Evolutionary conservation across 176 grass and related monocot genomes (phyloP), one percentile per base, ranked within the genome.

Genomic region (Hyparrhenia diplandra): DNA sequence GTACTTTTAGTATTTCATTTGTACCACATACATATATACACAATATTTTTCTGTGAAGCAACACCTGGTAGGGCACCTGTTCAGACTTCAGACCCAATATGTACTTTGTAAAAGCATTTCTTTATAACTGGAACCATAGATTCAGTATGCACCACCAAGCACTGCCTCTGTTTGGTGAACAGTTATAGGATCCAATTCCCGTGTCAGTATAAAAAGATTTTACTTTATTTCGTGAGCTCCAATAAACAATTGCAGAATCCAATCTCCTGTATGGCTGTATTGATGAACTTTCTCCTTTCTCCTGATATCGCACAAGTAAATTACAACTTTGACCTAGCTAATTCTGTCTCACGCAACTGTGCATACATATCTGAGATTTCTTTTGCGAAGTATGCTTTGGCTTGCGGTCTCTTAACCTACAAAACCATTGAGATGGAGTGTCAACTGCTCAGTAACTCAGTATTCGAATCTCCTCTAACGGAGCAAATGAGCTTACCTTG

Each of bases 371-470:
- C 85, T 21, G 84, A 81, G 43, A 99, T 95, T 82, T 84, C 88
- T 92, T 91, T 93, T 74, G 84, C 90, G 51, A 95, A 99, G 62
- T 93, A 95, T 18, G 86, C 85, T 80, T 99, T 99, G 39, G 96
- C 92, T 84, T 99, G 92, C 60, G 84, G 88, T 80, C 96, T 99
- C 86, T 99, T 99, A 13, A 99, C 69, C 96, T 99, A 76, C 69
- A 29, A 14, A 87, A 66, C 8, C 28, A 45, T 51, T 7, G 11
- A 21, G n/a, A 75, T 18, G 27, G 42, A 60, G 46, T 62, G 30
- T 57, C 28, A 72, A 14, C 2, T 9, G 23, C 32, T 74, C 18
- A 40, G 52, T 36, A 25, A 78, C 20, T 43, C n/a, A n/a, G n/a
- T n/a, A n/a, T n/a, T n/a, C n/a, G 11, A 57, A 64, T 43, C 32